These are phyloP conservation scores for Powellomyces hirtus DNA, from an alignment of 192 early-diverging fungal species.

Conservation along the genomic window DNA sequence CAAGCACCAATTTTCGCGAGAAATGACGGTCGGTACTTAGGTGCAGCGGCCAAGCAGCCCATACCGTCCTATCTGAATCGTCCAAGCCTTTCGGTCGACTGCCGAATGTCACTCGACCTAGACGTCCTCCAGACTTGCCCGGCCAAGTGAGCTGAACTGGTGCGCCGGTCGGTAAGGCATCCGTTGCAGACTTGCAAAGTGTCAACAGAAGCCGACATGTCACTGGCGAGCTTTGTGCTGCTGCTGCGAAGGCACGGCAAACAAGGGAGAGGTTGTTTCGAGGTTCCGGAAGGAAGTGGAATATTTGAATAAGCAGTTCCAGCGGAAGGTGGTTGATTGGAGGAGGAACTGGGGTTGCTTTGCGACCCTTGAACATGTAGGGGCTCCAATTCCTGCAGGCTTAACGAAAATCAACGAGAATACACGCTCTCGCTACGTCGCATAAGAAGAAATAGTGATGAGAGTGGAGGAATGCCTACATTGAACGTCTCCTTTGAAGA, in stretches of 20 bases:
- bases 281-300: not conserved
- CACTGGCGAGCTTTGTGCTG: not conserved
- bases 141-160: not conserved
- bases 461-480: too few species aligned
- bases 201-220: not conserved
- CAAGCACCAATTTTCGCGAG: not conserved
- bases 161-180: not conserved
- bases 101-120: not conserved
- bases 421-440: too few species aligned
- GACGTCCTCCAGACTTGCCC: not conserved
- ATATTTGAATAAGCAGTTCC: slow-evolving; percentile 1
- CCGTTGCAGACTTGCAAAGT: not conserved
- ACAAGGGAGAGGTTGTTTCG: not conserved
- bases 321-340: slow-evolving; percentile 5
- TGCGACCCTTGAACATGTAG: too few species aligned
- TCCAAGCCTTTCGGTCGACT: not conserved
- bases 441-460: too few species aligned
- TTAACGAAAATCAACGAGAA: too few species aligned
- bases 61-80: not conserved
- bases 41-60: not conserved
- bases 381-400: too few species aligned
- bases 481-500: too few species aligned
- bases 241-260: not conserved
- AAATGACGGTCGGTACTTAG: not conserved
- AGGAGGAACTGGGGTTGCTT: too few species aligned